Base-by-base conservation (phyloP, 805 yeast species). In the Wickerhamomyces kurtzmanii region DNA sequence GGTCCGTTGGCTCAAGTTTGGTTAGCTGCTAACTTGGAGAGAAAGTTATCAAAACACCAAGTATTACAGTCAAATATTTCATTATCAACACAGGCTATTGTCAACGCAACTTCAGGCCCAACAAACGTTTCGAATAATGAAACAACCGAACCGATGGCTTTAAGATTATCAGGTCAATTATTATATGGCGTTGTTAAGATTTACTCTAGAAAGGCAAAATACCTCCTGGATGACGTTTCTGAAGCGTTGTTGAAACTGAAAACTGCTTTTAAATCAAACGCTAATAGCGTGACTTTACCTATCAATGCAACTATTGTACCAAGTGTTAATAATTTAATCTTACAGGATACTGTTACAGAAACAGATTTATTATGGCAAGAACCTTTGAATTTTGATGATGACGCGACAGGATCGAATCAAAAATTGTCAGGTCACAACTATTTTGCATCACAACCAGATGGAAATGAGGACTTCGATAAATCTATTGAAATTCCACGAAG, bases 1-100 rank as follows among this genome's bases (percentile, higher is more conserved):
- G 93, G 94, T 3, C 94, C 94, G 1, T 59, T 86, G 34, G 94
- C 93, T 3, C 82, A 78, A 38, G 86, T 85, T 7, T 86, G 96
- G 96, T 62, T 86, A 26, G 96, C 96, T 8, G 89, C 95, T 13
- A 86, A 83, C 47, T 67, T 86, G 54, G 94, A 86, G 41, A 72
- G 74, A 42, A 78, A 76, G 39, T 66, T 83, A 19, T 67, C 86
- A 23, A 78, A 79, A 42, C 72, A 71, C 29, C 89, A 82, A 46
- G 61, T 78, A 24, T 59, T 84, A 27, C 75, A 70, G 41, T 78
- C 95, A 10, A 71, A 81, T 41, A 75, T 87, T 32, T 48, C 68
- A 10, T 68, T 74, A 34, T 77, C 87, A 12, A 70, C 79, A 17
- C 60, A 65, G 34, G 85, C 82, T 14, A 74, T 81, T 40, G 75